phyloP scores from a whole-genome alignment of 1,139 yeast genomes.

The Candida sanyaensis region DNA sequence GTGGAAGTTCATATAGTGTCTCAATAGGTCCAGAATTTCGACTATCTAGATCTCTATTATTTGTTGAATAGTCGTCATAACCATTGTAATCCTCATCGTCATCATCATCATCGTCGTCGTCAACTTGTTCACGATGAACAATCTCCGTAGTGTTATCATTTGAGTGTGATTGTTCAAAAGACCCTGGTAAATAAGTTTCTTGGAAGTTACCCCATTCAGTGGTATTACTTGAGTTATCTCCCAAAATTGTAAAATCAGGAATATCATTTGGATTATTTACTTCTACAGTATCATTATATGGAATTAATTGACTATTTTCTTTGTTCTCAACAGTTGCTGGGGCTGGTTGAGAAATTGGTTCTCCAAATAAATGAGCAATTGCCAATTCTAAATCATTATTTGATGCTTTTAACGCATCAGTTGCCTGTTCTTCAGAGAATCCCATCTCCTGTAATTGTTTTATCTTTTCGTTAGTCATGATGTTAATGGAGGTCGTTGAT shows the following conservation, averaged over 20 bases:
- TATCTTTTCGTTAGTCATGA: constrained; percentile 20
- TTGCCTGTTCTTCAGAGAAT: constrained; percentile 47
- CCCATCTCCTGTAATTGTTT: constrained; percentile 63
- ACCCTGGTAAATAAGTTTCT: background rate
- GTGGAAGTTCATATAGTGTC: constrained; percentile 9
- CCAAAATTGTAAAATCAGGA: constrained; percentile 11
- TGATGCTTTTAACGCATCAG: constrained; percentile 39
- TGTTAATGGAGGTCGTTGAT: background rate
- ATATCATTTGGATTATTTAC: constrained; percentile 21
- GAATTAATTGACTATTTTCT: constrained; percentile 11
- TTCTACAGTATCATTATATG: constrained; percentile 18
- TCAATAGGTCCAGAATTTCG: background rate
- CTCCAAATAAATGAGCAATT: constrained; percentile 53
- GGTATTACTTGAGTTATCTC: constrained; percentile 2
- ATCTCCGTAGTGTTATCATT: background rate
- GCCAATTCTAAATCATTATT: constrained; percentile 57
- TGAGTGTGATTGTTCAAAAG: background rate
- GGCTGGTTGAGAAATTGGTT: constrained; percentile 22
- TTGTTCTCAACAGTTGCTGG: constrained; percentile 6
- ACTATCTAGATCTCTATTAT: background rate
- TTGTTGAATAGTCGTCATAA: background rate
- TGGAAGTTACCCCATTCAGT: constrained; percentile 6
- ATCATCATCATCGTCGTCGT: constrained; percentile 3
- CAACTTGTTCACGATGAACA: background rate
- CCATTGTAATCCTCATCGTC: background rate